Evolutionary conservation across 192 early-diverging fungal species (phyloP).

Genomic region (Podila horticola): DNA sequence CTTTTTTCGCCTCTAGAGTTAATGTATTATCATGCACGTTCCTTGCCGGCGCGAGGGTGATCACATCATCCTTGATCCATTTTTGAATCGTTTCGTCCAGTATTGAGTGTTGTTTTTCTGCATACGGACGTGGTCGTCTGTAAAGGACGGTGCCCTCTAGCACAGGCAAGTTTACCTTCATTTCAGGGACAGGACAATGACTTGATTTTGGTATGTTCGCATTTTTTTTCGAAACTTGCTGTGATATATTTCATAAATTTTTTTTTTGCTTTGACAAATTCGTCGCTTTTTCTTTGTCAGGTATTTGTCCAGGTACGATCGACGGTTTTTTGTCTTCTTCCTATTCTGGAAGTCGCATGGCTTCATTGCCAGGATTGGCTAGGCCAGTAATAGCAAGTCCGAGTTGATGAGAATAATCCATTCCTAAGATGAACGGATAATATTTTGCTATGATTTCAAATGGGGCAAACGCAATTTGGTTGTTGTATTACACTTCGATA

Average conservation of each 20-base stretch:
- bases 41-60: not conserved
- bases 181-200: constrained; percentile 19
- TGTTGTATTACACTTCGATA: not conserved
- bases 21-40: constrained; percentile 16
- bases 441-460: not conserved
- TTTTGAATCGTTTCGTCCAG: constrained; percentile 7
- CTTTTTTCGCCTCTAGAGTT: constrained; percentile 15
- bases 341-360: not conserved
- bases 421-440: constrained; percentile 1
- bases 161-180: constrained; percentile 20
- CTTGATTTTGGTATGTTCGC: not conserved
- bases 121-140: constrained; percentile 11
- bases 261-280: not conserved
- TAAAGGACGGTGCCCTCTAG: constrained; percentile 7
- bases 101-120: constrained; percentile 1
- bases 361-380: not conserved
- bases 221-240: not conserved
- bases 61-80: constrained; percentile 14
- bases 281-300: not conserved
- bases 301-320: not conserved
- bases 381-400: constrained; percentile 7
- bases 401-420: constrained; percentile 7
- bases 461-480: not conserved
- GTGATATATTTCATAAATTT: not conserved
- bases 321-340: constrained; percentile 11